These are phyloP conservation scores for Camillea tinctor DNA, from an alignment of 2,329 filamentous ascomycete species.

Conservation along the genomic window DNA sequence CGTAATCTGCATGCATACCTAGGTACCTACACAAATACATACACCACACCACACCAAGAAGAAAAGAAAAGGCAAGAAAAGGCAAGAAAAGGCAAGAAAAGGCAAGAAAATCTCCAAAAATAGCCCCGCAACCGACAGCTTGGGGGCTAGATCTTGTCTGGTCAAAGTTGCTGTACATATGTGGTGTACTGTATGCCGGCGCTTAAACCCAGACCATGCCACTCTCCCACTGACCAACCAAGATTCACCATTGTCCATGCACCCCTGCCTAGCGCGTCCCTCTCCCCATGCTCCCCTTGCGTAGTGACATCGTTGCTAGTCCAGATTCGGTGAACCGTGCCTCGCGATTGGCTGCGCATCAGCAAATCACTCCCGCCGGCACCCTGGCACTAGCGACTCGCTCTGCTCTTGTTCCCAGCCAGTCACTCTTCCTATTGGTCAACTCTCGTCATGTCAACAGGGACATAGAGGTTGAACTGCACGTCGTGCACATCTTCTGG, in stretches of 20 bases:
- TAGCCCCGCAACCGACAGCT: neutral
- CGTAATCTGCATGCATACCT: too few relatives aligned
- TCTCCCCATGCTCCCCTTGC: conserved; percentile 8
- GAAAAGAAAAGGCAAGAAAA: too few relatives aligned
- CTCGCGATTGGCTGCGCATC: conserved; percentile 26
- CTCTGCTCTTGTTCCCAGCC: conserved; percentile 22
- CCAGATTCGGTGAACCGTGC: conserved; percentile 4
- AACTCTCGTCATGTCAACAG: conserved; percentile 15
- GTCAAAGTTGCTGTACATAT: conserved; percentile 10
- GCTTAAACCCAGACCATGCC: conserved; percentile 13
- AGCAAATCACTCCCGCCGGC: conserved; percentile 28
- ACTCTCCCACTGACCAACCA: conserved; percentile 9
- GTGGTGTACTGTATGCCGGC: conserved; percentile 14
- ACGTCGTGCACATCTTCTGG: conserved; percentile 29
- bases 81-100: too few relatives aligned
- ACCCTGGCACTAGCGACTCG: conserved; percentile 30
- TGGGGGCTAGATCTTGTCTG: conserved; percentile 13
- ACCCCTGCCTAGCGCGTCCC: conserved; percentile 3
- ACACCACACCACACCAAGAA: too few relatives aligned
- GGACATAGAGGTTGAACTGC: conserved; percentile 22
- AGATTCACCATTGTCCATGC: conserved; percentile 4
- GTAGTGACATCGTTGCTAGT: conserved; percentile 8
- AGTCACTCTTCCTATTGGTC: conserved; percentile 29
- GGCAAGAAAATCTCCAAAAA: neutral
- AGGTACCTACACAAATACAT: neutral